These are phyloP conservation scores for Astrephomene gubernaculifera DNA, from an alignment of 139 green algal species.

Conservation along the genomic window DNA sequence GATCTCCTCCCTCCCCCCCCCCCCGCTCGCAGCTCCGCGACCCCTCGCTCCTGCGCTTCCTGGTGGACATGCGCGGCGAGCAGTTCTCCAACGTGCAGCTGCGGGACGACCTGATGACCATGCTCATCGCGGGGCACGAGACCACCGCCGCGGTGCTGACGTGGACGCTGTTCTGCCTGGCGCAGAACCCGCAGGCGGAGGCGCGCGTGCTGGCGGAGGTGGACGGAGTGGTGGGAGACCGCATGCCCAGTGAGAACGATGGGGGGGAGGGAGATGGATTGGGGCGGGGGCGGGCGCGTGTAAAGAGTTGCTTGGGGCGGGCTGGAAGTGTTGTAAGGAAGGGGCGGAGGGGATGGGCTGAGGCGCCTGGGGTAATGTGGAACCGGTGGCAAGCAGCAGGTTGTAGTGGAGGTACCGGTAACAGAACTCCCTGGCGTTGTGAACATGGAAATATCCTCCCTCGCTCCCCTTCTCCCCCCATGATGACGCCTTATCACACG, in stretches of 20 bases:
- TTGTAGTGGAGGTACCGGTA: too few species aligned
- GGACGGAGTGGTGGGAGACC: constrained; percentile 75
- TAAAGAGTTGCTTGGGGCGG: too few species aligned
- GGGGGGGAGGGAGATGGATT: constrained; percentile 26
- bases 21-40: constrained; percentile 89
- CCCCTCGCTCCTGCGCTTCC: constrained; percentile 93
- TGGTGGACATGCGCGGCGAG: constrained; percentile 97
- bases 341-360: too few species aligned
- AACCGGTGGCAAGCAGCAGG: too few species aligned
- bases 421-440: too few species aligned
- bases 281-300: neutral
- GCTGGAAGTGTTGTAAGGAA: too few species aligned
- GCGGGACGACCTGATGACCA: constrained; percentile 97
- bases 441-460: too few species aligned
- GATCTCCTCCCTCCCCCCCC: neutral
- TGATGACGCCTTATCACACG: too few species aligned
- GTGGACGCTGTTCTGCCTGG: constrained; percentile 86
- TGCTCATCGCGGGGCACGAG: constrained; percentile 91
- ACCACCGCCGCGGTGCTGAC: constrained; percentile 96
- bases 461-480: too few species aligned
- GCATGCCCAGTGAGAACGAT: constrained; percentile 61
- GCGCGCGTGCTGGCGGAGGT: constrained; percentile 74
- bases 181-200: constrained; percentile 71
- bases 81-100: constrained; percentile 92
- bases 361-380: too few species aligned